Base-by-base conservation (phyloP, 352 stramenopile genomes). In the Globisporangium polare region DNA sequence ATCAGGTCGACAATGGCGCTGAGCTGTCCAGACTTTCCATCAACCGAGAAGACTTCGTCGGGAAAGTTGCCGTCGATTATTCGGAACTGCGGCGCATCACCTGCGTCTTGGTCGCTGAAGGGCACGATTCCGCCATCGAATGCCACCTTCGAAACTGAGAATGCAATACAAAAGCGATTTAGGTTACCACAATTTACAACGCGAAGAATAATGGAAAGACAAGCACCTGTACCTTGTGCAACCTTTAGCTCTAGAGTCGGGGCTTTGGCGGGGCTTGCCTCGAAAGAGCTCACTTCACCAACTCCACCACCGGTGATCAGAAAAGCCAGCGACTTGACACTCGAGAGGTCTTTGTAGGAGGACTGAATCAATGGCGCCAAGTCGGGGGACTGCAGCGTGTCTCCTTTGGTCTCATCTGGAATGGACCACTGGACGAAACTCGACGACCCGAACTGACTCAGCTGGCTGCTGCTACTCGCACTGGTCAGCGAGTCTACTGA, bases 271-370 rank as follows among this genome's bases (percentile, higher is more conserved):
- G 57, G 5, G 22, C 65, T 55, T 12, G 50, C 55, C 53, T 88
- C 74, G 41, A 81, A 84, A 3, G 78, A 65, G 26, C 62, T 68
- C 20, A 88, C 54, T 67, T 84, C 78, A 33, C 78, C 78, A 5
- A 86, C 53, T 1, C 75, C 78, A 29, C 70, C 78, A 42, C 78
- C 78, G 0, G 71, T 63, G 24, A 88, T 73, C 1, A 85, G 37
- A 0, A 88, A 61, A 0, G 27, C 62, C 6, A 62, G 17, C 13
- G 20, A 4, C 27, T 35, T 54, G 1, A 27, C 9, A 9, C 57
- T 62, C 10, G 45, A 5, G 0, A 55, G 7, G 35, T 62, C 20
- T 5, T 20, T 1, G 20, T 35, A 50, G 9, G 24, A 47, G 1
- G 57, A 24, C 33, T 45, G 70, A 31, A 72, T 62, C 43, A 74